phyloP scores from a whole-genome alignment of 257 asterid species.

The Penstemon davidsonii region DNA sequence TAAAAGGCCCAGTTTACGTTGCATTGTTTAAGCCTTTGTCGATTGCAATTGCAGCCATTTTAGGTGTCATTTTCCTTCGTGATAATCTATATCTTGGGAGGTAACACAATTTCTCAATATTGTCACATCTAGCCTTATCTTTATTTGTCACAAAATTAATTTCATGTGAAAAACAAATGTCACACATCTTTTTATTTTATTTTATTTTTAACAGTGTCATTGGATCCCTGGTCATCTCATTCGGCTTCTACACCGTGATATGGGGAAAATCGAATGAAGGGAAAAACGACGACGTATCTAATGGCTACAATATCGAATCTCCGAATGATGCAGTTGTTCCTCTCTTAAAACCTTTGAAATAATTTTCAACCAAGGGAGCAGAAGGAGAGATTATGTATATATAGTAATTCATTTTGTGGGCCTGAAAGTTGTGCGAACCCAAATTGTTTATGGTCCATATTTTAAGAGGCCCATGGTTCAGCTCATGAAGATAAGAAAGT shows the following conservation, averaged over 20 bases:
- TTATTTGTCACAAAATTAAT: no score
- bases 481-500: no score
- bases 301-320: not conserved
- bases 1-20: conserved; percentile 46
- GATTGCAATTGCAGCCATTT: conserved; percentile 37
- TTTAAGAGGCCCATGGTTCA: no score
- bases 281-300: not conserved
- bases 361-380: not conserved
- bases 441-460: no score
- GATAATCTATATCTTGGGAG: conserved; percentile 45
- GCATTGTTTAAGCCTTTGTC: conserved; percentile 46
- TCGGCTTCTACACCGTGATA: conserved; percentile 20
- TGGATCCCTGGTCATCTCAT: conserved; percentile 18
- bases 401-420: not conserved
- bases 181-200: no score
- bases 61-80: conserved; percentile 44
- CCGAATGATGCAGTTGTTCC: conserved; percentile 15
- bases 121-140: no score
- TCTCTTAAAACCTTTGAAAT: conserved; percentile 6
- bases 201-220: conserved; percentile 1
- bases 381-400: no score
- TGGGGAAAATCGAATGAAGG: conserved; percentile 23
- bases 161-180: no score
- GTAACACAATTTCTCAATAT: conserved; percentile 15
- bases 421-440: not conserved